A percentile compares a stretch with the other conserved stretches of the same genome.
Conservation (phyloP, 169 alveolate genomes). For the Hepatocystis sp. region DNA sequence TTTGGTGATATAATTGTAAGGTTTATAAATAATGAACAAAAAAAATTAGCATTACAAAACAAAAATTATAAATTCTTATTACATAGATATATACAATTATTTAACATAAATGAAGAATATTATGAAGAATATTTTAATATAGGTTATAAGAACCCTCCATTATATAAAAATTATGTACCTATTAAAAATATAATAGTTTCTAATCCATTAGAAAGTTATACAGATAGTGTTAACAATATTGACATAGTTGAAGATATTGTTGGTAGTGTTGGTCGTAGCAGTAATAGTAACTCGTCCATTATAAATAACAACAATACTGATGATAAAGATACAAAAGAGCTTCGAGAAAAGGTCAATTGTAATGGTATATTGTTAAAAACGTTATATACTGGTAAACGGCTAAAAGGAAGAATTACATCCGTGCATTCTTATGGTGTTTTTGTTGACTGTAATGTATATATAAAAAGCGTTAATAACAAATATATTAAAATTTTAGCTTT, state of each 20-base stretch:
- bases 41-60: constrained; percentile 56
- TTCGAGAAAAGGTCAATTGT: constrained; percentile 23
- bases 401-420: constrained; percentile 73
- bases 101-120: constrained; percentile 66
- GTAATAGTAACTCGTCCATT: background rate
- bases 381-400: constrained; percentile 56
- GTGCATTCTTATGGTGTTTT: constrained; percentile 71
- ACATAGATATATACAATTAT: constrained; percentile 73
- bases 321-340: constrained; percentile 55
- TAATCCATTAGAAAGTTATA: background rate
- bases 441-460: constrained; percentile 71
- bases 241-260: background rate
- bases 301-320: too few relatives aligned
- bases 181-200: constrained; percentile 50
- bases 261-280: background rate
- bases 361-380: constrained; percentile 49
- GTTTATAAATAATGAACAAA: constrained; percentile 59
- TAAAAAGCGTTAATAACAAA: constrained; percentile 19
- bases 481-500: constrained; percentile 53
- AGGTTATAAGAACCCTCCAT: constrained; percentile 75
- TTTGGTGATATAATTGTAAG: constrained; percentile 73
- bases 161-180: constrained; percentile 75
- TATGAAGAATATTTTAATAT: constrained; percentile 69
- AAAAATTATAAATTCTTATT: constrained; percentile 61
- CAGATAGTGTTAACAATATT: background rate